Percentiles rank a stretch among this genome's conserved stretches.
Evolutionary conservation across 768 basidiomycete genomes (phyloP).

Genomic region (Auriculariales sp.): DNA sequence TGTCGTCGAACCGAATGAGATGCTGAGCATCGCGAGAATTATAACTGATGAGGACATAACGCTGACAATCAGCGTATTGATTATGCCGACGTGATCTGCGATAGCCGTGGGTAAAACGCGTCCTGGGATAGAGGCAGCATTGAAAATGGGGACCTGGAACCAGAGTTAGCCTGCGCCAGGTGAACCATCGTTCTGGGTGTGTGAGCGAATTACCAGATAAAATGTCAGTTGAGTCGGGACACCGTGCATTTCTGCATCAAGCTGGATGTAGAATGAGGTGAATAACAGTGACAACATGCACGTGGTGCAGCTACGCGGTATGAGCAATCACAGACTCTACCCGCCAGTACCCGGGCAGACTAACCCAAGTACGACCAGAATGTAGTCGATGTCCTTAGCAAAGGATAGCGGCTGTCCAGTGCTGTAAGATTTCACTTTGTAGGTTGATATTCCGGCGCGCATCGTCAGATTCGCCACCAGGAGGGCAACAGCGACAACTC

Average conservation of each 20-base stretch:
- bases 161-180: not conserved
- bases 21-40: constrained; percentile 37
- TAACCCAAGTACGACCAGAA: constrained; percentile 11
- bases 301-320: too few relatives aligned
- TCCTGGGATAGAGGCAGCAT: constrained; percentile 14
- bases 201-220: constrained; percentile 8
- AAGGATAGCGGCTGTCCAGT: not conserved
- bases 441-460: constrained; percentile 13
- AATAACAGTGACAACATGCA: constrained; percentile 10
- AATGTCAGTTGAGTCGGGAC: constrained; percentile 10
- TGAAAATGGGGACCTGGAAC: constrained; percentile 11
- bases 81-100: constrained; percentile 12
- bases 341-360: constrained; percentile 11
- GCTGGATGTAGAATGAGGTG: constrained; percentile 16
- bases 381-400: not conserved
- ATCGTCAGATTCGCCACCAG: constrained; percentile 12
- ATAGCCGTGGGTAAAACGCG: constrained; percentile 13
- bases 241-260: constrained; percentile 10
- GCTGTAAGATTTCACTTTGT: constrained; percentile 4
- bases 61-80: constrained; percentile 36
- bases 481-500: constrained; percentile 13
- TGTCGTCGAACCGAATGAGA: constrained; percentile 12
- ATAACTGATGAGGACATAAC: constrained; percentile 48
- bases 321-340: too few relatives aligned
- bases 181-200: not conserved